Evolutionary conservation across 345 rosid species (phyloP).

Genomic region (Mercurialis annua): DNA sequence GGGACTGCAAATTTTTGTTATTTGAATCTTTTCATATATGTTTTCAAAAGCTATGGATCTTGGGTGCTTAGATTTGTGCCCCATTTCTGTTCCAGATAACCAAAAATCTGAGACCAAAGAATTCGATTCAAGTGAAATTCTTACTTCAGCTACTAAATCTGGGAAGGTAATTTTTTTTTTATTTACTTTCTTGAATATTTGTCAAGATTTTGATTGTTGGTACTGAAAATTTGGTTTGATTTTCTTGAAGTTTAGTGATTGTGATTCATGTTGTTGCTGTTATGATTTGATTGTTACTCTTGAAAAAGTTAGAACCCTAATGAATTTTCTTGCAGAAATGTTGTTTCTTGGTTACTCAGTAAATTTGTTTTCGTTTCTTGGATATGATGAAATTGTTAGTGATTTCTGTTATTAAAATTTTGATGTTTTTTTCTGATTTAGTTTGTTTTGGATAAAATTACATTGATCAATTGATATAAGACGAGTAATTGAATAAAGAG

Average conservation of each 20-base stretch:
- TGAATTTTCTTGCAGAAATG: background rate
- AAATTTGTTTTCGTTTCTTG: no score
- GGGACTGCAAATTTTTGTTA: background rate
- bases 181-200: background rate
- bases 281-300: background rate
- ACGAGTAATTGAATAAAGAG: background rate
- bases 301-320: background rate
- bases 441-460: background rate
- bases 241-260: background rate
- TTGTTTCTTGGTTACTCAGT: background rate
- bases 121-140: slow-evolving; percentile 22
- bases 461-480: no score
- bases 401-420: no score
- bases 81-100: slow-evolving; percentile 44
- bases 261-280: background rate
- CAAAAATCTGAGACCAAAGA: slow-evolving; percentile 25
- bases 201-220: slow-evolving; percentile 1
- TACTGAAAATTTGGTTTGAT: background rate
- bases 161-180: slow-evolving; percentile 41
- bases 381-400: no score
- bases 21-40: background rate
- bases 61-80: slow-evolving; percentile 68
- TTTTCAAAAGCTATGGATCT: slow-evolving; percentile 49
- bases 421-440: no score
- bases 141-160: slow-evolving; percentile 35